These are phyloP conservation scores for Pulicaria dysenterica DNA, from an alignment of 129 eudicot genomes.

Conservation along the genomic window DNA sequence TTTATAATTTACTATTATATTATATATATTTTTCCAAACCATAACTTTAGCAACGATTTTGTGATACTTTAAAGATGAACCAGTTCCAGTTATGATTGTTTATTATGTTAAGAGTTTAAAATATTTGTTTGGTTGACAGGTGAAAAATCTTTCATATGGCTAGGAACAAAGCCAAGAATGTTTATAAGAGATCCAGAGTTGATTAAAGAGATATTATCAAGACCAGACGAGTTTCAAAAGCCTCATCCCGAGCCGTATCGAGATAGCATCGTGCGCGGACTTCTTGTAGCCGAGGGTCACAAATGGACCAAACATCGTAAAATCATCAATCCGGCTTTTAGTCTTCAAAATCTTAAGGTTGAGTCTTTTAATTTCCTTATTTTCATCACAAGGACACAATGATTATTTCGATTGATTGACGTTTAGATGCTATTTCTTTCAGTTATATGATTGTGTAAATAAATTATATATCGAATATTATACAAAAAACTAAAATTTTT, in stretches of 20 bases:
- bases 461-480: too few relatives aligned
- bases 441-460: too few relatives aligned
- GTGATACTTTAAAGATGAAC: too few relatives aligned
- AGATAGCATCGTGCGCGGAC: constrained; percentile 41
- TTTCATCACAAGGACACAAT: too few relatives aligned
- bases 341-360: constrained; percentile 50
- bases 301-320: constrained; percentile 61
- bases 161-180: constrained; percentile 55
- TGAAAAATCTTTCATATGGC: constrained; percentile 47
- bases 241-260: constrained; percentile 44
- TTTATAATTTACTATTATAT: neutral
- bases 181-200: constrained; percentile 49
- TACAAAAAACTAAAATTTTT: too few relatives aligned
- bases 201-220: constrained; percentile 58
- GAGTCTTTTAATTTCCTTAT: neutral
- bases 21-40: neutral
- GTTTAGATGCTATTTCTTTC: too few relatives aligned
- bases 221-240: constrained; percentile 51
- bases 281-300: constrained; percentile 42
- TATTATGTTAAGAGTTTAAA: neutral
- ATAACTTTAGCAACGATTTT: neutral
- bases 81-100: neutral
- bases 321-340: constrained; percentile 52
- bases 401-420: too few relatives aligned
- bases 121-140: constrained; percentile 35